Evolutionary conservation across 257 asterid genomes (phyloP), one percentile per base, ranked within the genome.

Genomic region (Henckelia pumila): DNA sequence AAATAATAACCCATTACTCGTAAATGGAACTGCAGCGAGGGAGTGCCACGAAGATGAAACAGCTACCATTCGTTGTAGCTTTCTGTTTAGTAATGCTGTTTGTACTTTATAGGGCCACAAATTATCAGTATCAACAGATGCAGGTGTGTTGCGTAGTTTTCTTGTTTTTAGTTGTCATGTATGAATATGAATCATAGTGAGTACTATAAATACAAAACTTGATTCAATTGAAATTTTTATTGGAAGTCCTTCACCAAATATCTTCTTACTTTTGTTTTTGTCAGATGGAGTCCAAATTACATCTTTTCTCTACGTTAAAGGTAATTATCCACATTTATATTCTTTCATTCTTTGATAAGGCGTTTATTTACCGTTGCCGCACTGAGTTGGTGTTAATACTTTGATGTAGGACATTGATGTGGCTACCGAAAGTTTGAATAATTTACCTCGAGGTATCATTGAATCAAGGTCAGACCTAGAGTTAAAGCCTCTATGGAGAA

Each of bases 381-480:
- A 14, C 55, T 47, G 21, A 47, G 55, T 3, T 47, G 58, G 44
- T 49, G 50, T 61, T 61, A 29, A 72, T 58, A 40, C 55, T 69
- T 81, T 66, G 56, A 44, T 65, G 56, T 73, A 86, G 97, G 85
- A 82, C 26, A 63, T 83, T 52, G 79, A 83, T 47, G 53, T 75
- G 66, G 82, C 74, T 63, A 28, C 75, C 66, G 68, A 73, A 21
- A 70, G 76, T 52, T 85, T 79, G 79, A 78, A 78, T 63, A 75
- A 82, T 56, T 82, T 91, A 75, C 97, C 97, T 62, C 92, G 66
- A 8, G 95, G 96, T 49, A 91, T 91, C 69, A 85, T 86, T 21
- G 83, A 86, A 71, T 47, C 55, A 47, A 47, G 55, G 21, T 47
- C 55, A 16, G 55, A 47, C 55, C 55, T 47, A 1, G 55, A 47